Base-by-base conservation (phyloP, 2,329 filamentous ascomycete species). In the Elsinoe arachidis region DNA sequence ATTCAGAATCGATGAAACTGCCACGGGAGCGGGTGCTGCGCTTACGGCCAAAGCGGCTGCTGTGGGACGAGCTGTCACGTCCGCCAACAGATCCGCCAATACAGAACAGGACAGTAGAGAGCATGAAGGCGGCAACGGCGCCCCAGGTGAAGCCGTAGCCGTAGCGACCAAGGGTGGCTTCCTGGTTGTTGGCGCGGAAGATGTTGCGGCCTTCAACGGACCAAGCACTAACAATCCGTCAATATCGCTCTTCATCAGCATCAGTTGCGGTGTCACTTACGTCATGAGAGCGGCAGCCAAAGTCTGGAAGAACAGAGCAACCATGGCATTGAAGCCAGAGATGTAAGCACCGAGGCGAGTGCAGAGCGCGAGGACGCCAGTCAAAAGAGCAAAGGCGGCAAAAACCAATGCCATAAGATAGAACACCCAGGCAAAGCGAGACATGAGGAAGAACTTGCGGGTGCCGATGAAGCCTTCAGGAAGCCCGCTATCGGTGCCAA, bases 361-460 rank as follows among this genome's bases (percentile, higher is more conserved):
- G 72, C 78, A 88, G 67, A 86, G 83, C 14, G 87, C 85, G 14
- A 90, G 72, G 61, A 90, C 77, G 62, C 84, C 81, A 10, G 79
- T 73, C 71, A 90, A 80, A 68, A 91, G 83, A 61, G 86, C 82
- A 23, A 83, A 57, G 49, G 81, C 78, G 61, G 82, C 81, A 70
- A 95, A 93, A 77, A 96, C 84, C 37, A 96, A 80, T 15, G 84
- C 83, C 63, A 97, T 85, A 58, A 97, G 76, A 75, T 88, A 88
- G 73, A 96, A 93, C 37, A 91, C 89, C 81, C 92, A 97, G 71
- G 89, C 87, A 76, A 96, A 96, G 39, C 92, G 83, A 75, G 90
- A 95, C 68, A 93, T 79, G 73, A 90, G 89, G 75, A 80, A 97
- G 77, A 85, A 95, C 61, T 77, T 81, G 63, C 83, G 77, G 9